A percentile compares a stretch with the other conserved stretches of the same genome.
Evolutionary conservation across 768 basidiomycete genomes (phyloP).

Genomic region (Gautieria morchelliformis): DNA sequence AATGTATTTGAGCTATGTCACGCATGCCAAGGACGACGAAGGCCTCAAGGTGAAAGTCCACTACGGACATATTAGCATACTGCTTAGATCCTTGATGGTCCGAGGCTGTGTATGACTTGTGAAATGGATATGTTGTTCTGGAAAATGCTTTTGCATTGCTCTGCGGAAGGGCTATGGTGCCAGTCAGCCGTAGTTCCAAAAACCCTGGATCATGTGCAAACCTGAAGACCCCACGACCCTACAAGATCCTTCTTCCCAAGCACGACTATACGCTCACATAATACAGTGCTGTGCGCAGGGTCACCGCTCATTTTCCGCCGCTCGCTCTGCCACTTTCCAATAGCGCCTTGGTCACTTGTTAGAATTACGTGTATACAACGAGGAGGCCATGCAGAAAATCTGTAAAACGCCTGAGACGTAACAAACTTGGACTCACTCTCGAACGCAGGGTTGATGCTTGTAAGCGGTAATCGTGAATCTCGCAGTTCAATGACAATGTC

Average conservation of each 20-base stretch:
- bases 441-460: constrained; percentile 84
- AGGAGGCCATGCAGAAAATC: neutral
- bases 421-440: constrained; percentile 53
- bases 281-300: constrained; percentile 7
- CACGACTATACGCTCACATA: constrained; percentile 82
- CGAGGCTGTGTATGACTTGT: constrained; percentile 5
- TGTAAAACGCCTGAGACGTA: neutral
- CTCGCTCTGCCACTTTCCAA: constrained; percentile 4
- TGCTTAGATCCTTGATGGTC: constrained; percentile 2
- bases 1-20: neutral
- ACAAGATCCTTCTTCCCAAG: constrained; percentile 92
- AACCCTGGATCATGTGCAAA: neutral
- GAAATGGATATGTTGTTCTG: constrained; percentile 44
- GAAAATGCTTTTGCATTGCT: constrained; percentile 63
- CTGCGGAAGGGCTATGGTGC: constrained; percentile 54
- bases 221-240: constrained; percentile 80
- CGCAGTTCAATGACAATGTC: constrained; percentile 92
- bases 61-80: constrained; percentile 4
- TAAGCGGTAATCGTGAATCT: constrained; percentile 87
- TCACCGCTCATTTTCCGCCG: constrained; percentile 4
- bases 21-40: neutral
- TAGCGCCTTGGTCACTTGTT: neutral
- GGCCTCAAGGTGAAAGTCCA: neutral
- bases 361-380: neutral
- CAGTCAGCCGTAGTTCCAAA: constrained; percentile 10